Evolutionary conservation across 2,329 filamentous ascomycete species (phyloP).

Genomic region (Conoideocrella luteorostrata): DNA sequence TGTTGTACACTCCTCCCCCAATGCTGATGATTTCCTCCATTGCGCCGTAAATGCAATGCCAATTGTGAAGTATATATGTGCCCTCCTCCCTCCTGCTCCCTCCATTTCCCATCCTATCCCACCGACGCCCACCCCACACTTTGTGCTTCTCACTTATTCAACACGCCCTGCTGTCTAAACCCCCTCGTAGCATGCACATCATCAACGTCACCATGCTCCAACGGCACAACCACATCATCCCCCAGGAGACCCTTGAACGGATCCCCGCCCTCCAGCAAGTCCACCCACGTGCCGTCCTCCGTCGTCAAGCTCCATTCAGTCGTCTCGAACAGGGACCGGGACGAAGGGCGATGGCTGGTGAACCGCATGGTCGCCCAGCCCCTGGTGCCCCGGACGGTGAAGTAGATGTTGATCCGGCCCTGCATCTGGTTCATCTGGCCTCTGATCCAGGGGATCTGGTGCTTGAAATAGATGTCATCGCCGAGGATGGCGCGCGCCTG

Average conservation of each 20-base stretch:
- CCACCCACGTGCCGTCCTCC: conserved; percentile 53
- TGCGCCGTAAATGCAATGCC: too few species aligned
- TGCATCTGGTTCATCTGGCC: conserved; percentile 91
- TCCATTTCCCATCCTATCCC: too few species aligned
- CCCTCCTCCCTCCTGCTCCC: background rate
- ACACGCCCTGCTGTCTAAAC: conserved; percentile 42
- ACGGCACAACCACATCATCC: conserved; percentile 24
- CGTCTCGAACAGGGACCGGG: conserved; percentile 69
- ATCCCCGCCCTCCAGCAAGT: conserved; percentile 67
- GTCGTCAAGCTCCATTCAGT: conserved; percentile 81
- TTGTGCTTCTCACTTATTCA: conserved; percentile 28
- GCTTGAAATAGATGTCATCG: conserved; percentile 77
- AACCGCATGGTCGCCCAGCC: conserved; percentile 71
- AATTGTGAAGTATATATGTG: too few species aligned
- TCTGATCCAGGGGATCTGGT: conserved; percentile 74
- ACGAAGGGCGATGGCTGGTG: conserved; percentile 59
- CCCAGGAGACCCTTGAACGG: conserved; percentile 55
- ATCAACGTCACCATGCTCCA: conserved; percentile 25
- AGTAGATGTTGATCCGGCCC: conserved; percentile 80
- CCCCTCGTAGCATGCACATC: conserved; percentile 35
- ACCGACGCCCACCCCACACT: too few species aligned
- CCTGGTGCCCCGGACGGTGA: conserved; percentile 77
- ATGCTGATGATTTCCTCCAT: too few species aligned
- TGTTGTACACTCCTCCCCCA: conserved; percentile 1
- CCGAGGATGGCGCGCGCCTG: conserved; percentile 72